Base-by-base conservation (phyloP, 139 green algal species). In the Bryopsis sp. region DNA sequence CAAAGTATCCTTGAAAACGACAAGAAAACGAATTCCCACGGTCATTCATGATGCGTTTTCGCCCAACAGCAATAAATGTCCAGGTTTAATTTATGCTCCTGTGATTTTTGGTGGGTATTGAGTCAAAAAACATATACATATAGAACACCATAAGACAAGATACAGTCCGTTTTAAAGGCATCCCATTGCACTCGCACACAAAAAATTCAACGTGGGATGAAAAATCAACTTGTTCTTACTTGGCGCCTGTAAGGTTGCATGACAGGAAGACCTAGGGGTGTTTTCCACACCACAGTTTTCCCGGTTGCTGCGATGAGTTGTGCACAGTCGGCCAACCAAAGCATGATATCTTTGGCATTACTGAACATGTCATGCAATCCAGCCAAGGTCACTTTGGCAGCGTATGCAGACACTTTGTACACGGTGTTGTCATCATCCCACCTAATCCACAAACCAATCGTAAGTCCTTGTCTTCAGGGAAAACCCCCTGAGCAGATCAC, bases 181-280 rank as follows among this genome's bases (percentile, higher is more conserved):
- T n/a, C n/a, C n/a, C n/a, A n/a, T n/a, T n/a, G n/a, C n/a, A n/a
- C n/a, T n/a, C n/a, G n/a, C n/a, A n/a, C n/a, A n/a, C n/a, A n/a
- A n/a, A n/a, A n/a, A n/a, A n/a, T n/a, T n/a, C n/a, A n/a, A n/a
- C n/a, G n/a, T n/a, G n/a, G n/a, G n/a, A n/a, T 26, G 15, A 54
- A 54, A 54, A 11, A 54, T 11, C 43, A 54, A 54, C 43, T 26
- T 19, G 19, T 19, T 26, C 43, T 26, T 47, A 67, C 59, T 11
- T 6, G 35, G 4, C 5, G 26, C 4, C 39, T 72, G 85, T 98
- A 98, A 28, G 92, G 93, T 81, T 98, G 93, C 58, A 89, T 72
- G 19, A 97, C 83, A 1, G 90, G 92, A 65, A 98, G 82, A 32
- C 93, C 93, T 64, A 97, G 73, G 0, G 93, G 92, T 4, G 82